A percentile compares a stretch with the other conserved stretches of the same genome.
phyloP scores from a whole-genome alignment of 164 flowering plant species.

The Saururus chinensis region DNA sequence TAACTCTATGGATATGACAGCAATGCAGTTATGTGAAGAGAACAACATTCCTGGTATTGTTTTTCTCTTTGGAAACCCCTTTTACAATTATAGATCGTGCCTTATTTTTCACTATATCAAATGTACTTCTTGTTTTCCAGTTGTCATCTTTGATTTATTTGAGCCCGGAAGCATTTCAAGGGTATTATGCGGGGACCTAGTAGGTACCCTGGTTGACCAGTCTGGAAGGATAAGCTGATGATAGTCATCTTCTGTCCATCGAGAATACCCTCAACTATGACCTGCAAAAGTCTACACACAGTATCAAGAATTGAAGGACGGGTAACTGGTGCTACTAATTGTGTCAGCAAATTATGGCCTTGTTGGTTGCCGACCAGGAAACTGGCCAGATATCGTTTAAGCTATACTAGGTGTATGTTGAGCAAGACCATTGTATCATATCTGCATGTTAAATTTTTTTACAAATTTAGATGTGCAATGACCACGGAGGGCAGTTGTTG shows the following conservation, averaged over 20 bases:
- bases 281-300: not conserved
- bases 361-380: not conserved
- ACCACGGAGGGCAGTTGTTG: no score
- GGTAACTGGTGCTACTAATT: not conserved
- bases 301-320: not conserved
- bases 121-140: constrained; percentile 22
- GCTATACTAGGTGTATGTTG: not conserved
- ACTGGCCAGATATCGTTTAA: not conserved
- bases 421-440: not conserved
- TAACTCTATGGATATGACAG: constrained; percentile 69
- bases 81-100: not conserved
- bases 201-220: constrained; percentile 78
- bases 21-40: constrained; percentile 74
- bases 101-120: not conserved
- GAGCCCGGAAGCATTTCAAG: constrained; percentile 87
- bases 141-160: constrained; percentile 70
- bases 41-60: constrained; percentile 69
- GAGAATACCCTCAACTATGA: not conserved
- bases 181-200: constrained; percentile 88
- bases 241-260: not conserved
- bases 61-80: not conserved
- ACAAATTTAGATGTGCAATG: no score
- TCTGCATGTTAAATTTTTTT: no score
- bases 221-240: constrained; percentile 47
- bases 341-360: not conserved